These are phyloP conservation scores for Tolypocladium cylindrosporum DNA, from an alignment of 2,329 filamentous ascomycete genomes.

Conservation along the genomic window DNA sequence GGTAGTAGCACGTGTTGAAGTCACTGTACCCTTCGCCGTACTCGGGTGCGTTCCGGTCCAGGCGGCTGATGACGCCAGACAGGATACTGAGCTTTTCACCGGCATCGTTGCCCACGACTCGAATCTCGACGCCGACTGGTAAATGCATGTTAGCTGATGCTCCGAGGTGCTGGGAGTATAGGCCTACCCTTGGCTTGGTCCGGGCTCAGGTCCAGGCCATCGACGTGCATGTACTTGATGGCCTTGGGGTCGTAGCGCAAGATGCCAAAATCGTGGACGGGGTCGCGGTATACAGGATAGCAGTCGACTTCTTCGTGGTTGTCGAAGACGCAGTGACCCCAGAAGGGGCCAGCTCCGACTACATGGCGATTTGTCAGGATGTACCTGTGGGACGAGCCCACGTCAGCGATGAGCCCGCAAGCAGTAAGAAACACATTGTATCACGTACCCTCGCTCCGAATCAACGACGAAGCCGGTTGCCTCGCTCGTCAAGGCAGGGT, in stretches of 20 bases:
- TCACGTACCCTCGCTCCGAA: slow-evolving; percentile 67
- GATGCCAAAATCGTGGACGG: slow-evolving; percentile 97
- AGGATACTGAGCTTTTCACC: slow-evolving; percentile 97
- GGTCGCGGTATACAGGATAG: slow-evolving; percentile 92
- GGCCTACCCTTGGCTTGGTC: slow-evolving; percentile 62
- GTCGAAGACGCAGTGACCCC: slow-evolving; percentile 97
- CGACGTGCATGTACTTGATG: slow-evolving; percentile 94
- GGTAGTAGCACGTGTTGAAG: slow-evolving; percentile 94
- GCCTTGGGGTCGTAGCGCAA: slow-evolving; percentile 90
- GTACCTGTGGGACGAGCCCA: slow-evolving; percentile 36
- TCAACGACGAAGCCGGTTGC: slow-evolving; percentile 97
- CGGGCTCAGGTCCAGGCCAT: slow-evolving; percentile 69
- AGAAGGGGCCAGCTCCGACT: slow-evolving; percentile 90
- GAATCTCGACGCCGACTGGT: slow-evolving; percentile 78
- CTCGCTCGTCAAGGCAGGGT: slow-evolving; percentile 84
- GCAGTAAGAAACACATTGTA: neutral
- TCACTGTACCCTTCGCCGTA: slow-evolving; percentile 98
- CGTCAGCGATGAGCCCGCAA: neutral
- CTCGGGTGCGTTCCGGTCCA: slow-evolving; percentile 94
- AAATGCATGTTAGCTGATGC: neutral
- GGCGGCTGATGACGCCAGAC: slow-evolving; percentile 89
- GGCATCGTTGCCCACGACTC: slow-evolving; percentile 96
- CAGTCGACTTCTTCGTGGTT: slow-evolving; percentile 97
- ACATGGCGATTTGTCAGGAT: slow-evolving; percentile 88
- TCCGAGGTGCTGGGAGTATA: neutral